Base-by-base conservation (phyloP, 2,329 filamentous ascomycete genomes). In the Colletotrichum chlorophyti region DNA sequence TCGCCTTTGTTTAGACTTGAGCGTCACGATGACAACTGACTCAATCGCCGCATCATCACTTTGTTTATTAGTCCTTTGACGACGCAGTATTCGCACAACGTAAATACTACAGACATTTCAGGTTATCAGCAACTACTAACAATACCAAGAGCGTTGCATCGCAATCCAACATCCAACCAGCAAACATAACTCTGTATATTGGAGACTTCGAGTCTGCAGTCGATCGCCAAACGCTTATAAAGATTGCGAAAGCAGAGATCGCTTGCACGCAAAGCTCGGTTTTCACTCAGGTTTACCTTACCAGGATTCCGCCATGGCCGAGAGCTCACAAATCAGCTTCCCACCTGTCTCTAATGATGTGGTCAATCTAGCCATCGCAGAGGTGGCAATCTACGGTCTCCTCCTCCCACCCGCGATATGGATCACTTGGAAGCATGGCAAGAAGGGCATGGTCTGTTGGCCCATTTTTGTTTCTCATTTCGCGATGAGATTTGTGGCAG, bases 371-470 rank as follows among this genome's bases (percentile, higher is more conserved):
- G 63, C 65, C 24, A 63, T 64, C 23, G 67, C 64, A 1, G 65
- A 66, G 24, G 48, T 66, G 5, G 65, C 55, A 19, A 60, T 70
- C 5, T 64, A 65, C 23, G 62, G 24, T 5, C 31, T 64, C 2
- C 43, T 69, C 5, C 49, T 69, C 26, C 42, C 62, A 4, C 60
- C 63, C 1, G 52, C 62, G 0, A 14, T 63, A 6, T 68, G 58
- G 52, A 61, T 70, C 14, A 59, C 66, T 1, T 70, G 62, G 63
- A 68, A 66, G 27, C 68, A 70, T 50, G 68, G 68, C 12, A 70
- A 68, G 35, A 41, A 60, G 1, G 68, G 68, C 19, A 68, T 70
- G 63, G 64, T 68, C 17, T 70, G 67, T 59, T 70, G 68, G 68
- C 65, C 67, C 3, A 68, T 70, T 21, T 66, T 67, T 11, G 11